These are phyloP conservation scores for Penicillium sp. DNA, from an alignment of 2,329 filamentous ascomycete genomes.

Conservation along the genomic window DNA sequence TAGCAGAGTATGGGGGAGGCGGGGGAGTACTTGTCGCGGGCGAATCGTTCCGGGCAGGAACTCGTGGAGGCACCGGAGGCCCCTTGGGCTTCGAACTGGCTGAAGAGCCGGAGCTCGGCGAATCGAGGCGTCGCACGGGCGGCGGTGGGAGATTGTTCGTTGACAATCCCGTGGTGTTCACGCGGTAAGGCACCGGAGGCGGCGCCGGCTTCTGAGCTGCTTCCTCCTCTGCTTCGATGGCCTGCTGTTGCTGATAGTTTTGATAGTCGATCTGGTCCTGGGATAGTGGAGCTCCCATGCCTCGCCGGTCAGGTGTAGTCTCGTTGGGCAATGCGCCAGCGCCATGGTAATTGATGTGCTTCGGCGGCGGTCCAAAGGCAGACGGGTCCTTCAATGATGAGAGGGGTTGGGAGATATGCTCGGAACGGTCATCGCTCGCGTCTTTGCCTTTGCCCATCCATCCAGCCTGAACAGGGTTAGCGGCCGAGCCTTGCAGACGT, in stretches of 20 bases:
- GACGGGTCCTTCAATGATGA: slow-evolving; percentile 70
- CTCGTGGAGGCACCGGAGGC: slow-evolving; percentile 61
- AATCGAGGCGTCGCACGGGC: slow-evolving; percentile 53
- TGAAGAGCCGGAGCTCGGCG: slow-evolving; percentile 28
- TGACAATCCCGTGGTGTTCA: slow-evolving; percentile 68
- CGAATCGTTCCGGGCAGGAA: slow-evolving; percentile 66
- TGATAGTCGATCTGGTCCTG: slow-evolving; percentile 36
- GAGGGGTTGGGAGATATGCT: slow-evolving; percentile 63
- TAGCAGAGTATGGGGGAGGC: slow-evolving; percentile 48
- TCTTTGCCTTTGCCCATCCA: slow-evolving; percentile 58
- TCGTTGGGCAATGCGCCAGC: slow-evolving; percentile 45
- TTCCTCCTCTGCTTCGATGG: slow-evolving; percentile 30
- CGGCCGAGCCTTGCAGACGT: slow-evolving; percentile 4
- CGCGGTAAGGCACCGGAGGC: slow-evolving; percentile 64
- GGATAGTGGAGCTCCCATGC: slow-evolving; percentile 45
- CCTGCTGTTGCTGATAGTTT: slow-evolving; percentile 31
- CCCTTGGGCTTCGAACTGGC: slow-evolving; percentile 38
- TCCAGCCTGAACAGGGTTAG: slow-evolving; percentile 47
- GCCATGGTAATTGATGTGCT: slow-evolving; percentile 55
- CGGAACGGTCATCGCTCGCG: slow-evolving; percentile 24
- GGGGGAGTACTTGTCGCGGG: slow-evolving; percentile 43
- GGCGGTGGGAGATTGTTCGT: slow-evolving; percentile 70
- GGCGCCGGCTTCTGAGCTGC: slow-evolving; percentile 39
- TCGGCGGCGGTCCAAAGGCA: slow-evolving; percentile 78
- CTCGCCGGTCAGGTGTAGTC: slow-evolving; percentile 44